Evolutionary conservation across 2,329 filamentous ascomycete genomes (phyloP).

Genomic region (Sporothrix mexicana): DNA sequence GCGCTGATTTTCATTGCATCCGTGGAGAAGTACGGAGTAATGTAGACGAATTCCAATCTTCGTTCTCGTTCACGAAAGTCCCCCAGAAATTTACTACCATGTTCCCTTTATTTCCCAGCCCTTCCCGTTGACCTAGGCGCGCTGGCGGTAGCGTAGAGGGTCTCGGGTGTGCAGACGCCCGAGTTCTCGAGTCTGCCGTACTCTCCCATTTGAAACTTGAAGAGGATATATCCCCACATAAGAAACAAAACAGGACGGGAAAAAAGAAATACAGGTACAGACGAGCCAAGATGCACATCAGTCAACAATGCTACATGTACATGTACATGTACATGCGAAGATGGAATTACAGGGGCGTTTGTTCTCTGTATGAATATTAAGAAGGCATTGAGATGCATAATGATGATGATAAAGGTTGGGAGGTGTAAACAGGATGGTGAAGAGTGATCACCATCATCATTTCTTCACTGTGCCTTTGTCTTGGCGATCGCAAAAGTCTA

Average conservation of each 20-base stretch:
- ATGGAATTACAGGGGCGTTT: not conserved
- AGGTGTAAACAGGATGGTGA: not conserved
- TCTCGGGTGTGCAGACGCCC: not conserved
- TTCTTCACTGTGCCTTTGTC: not conserved
- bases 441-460: not conserved
- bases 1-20: no score
- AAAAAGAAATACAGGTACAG: not conserved
- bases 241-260: not conserved
- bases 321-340: not conserved
- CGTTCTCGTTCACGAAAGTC: no score
- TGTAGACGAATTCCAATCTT: no score
- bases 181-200: not conserved
- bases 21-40: no score
- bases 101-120: no score
- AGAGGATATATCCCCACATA: not conserved
- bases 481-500: not conserved
- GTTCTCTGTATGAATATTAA: not conserved
- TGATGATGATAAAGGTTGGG: not conserved
- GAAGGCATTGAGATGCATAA: not conserved
- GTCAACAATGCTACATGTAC: not conserved
- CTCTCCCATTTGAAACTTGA: not conserved
- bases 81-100: no score
- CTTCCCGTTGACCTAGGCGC: no score
- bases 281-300: not conserved
- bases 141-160: no score